Evolutionary conservation across 805 yeast genomes (phyloP).

Genomic region (Suhomyces xylopsoci): DNA sequence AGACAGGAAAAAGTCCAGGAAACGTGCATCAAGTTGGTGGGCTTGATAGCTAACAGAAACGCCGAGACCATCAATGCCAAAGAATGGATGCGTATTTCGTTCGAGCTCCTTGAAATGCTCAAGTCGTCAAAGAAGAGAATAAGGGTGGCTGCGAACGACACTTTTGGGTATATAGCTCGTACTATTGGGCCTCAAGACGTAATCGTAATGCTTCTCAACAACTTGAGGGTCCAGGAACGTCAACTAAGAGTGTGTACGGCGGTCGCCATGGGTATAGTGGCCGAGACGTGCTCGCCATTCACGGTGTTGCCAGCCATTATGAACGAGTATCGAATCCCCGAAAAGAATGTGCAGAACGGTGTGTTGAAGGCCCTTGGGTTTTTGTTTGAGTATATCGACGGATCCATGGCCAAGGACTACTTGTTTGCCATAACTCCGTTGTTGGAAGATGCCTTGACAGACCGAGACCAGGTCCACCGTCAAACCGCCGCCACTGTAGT

Average conservation of each 20-base stretch:
- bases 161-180: slow-evolving; percentile 87
- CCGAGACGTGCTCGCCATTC: slow-evolving; percentile 88
- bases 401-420: slow-evolving; percentile 70
- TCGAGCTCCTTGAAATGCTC: slow-evolving; percentile 84
- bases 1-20: slow-evolving; percentile 90
- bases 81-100: slow-evolving; percentile 97
- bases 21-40: slow-evolving; percentile 72
- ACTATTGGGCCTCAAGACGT: slow-evolving; percentile 98
- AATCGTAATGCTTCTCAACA: slow-evolving; percentile 74
- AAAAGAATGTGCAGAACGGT: slow-evolving; percentile 92
- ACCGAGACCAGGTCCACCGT: slow-evolving; percentile 87
- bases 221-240: slow-evolving; percentile 89
- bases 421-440: slow-evolving; percentile 76
- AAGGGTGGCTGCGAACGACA: slow-evolving; percentile 78
- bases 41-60: slow-evolving; percentile 74
- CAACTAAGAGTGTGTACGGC: slow-evolving; percentile 96
- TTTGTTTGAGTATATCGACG: slow-evolving; percentile 88
- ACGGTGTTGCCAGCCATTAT: slow-evolving; percentile 91
- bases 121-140: slow-evolving; percentile 76
- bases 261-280: slow-evolving; percentile 95
- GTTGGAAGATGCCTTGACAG: slow-evolving; percentile 84
- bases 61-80: slow-evolving; percentile 83
- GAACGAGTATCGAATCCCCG: slow-evolving; percentile 94
- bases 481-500: slow-evolving; percentile 93
- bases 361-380: slow-evolving; percentile 87